These are phyloP conservation scores for barrel medic (Medicago truncatula) DNA, from an alignment of 306 rosid species.

Conservation along the genomic window DNA sequence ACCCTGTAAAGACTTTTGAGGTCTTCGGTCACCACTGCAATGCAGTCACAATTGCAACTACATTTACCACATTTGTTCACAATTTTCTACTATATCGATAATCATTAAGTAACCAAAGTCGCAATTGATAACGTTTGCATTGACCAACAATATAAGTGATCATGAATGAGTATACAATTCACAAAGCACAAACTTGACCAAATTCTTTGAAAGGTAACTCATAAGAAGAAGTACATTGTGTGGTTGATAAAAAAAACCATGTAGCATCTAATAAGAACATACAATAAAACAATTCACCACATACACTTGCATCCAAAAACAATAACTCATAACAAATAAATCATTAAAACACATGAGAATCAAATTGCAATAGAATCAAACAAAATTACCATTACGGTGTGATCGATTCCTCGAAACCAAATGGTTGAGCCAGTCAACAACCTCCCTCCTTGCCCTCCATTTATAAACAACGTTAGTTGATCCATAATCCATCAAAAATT, in stretches of 20 bases:
- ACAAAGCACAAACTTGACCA: constrained; percentile 20
- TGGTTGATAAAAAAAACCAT: neutral
- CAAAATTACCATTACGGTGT: constrained; percentile 35
- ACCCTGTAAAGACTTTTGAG: neutral
- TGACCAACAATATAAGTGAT: neutral
- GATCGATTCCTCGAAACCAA: constrained; percentile 52
- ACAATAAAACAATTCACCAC: neutral
- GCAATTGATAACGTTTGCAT: neutral
- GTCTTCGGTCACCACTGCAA: neutral
- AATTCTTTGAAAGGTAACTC: constrained; percentile 1
- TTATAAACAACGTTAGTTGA: constrained; percentile 53
- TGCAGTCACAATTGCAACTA: neutral
- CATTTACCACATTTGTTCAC: neutral
- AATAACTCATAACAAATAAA: neutral
- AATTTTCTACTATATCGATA: constrained; percentile 5
- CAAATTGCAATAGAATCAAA: constrained; percentile 41
- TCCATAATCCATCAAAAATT: constrained; percentile 58
- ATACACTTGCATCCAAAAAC: constrained; percentile 12
- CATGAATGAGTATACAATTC: neutral
- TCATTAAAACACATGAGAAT: constrained; percentile 12
- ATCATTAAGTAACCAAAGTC: neutral
- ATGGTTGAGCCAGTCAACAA: constrained; percentile 75
- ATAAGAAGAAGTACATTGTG: neutral
- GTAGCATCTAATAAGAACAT: neutral
- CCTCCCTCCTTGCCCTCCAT: constrained; percentile 88